Conservation (phyloP, 192 early-diverging fungal species). For the Coemansia sp. region DNA sequence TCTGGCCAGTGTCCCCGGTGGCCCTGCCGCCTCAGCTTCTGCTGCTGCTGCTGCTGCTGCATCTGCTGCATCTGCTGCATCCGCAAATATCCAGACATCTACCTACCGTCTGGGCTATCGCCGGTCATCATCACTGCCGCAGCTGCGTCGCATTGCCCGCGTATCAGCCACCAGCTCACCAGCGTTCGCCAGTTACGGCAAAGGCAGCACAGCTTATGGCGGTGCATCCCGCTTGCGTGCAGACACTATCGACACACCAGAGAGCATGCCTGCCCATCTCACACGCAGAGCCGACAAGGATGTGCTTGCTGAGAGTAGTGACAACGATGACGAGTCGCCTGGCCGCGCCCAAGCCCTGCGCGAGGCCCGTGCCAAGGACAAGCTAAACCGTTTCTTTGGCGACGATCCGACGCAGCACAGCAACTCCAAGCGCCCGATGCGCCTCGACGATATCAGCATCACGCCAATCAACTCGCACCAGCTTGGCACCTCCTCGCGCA, state of each 20-base stretch:
- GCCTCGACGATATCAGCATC: slow-evolving; percentile 33
- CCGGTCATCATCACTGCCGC: slow-evolving; percentile 46
- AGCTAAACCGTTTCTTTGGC: slow-evolving; percentile 63
- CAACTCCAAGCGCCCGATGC: slow-evolving; percentile 25
- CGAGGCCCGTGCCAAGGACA: slow-evolving; percentile 52
- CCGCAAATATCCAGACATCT: not conserved
- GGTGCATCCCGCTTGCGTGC: slow-evolving; percentile 35
- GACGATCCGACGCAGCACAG: slow-evolving; percentile 51
- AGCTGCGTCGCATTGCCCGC: slow-evolving; percentile 28
- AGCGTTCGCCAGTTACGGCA: not conserved
- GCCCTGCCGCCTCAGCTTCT: slow-evolving; percentile 12
- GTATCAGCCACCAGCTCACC: not conserved
- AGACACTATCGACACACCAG: slow-evolving; percentile 42
- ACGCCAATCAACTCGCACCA: slow-evolving; percentile 29
- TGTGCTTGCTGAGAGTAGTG: not conserved
- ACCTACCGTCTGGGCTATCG: slow-evolving; percentile 27
- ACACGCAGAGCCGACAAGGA: slow-evolving; percentile 23
- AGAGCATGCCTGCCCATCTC: slow-evolving; percentile 34
- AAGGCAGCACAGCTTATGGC: not conserved
- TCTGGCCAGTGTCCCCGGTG: slow-evolving; percentile 45
- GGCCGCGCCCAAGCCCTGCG: slow-evolving; percentile 18
- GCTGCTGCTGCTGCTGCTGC: not conserved
- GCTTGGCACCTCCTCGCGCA: slow-evolving; percentile 23
- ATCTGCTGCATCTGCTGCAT: not conserved
- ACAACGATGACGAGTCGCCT: slow-evolving; percentile 8